Evolutionary conservation across 768 basidiomycete species (phyloP).

Genomic region (Leccinum subgranulosum): DNA sequence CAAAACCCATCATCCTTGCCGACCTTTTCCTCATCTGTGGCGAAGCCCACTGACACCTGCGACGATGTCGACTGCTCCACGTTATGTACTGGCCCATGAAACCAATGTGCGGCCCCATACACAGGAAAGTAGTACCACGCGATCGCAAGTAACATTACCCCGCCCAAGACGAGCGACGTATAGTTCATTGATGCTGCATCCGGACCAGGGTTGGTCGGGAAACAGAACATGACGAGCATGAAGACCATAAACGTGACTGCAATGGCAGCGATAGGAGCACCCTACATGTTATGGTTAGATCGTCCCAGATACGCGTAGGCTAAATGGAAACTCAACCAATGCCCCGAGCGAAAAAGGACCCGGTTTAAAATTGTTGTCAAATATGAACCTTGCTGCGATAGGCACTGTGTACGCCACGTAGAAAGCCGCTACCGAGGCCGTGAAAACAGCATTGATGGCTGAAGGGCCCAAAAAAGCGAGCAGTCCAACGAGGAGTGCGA

Average conservation of each 20-base stretch:
- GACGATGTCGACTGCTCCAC: slow-evolving; percentile 22
- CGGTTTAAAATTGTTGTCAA: slow-evolving; percentile 40
- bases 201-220: slow-evolving; percentile 52
- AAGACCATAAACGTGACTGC: slow-evolving; percentile 64
- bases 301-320: neutral
- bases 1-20: neutral
- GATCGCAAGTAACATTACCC: slow-evolving; percentile 51
- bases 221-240: slow-evolving; percentile 53
- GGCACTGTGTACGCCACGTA: slow-evolving; percentile 46
- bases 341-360: slow-evolving; percentile 45
- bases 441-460: slow-evolving; percentile 57
- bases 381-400: slow-evolving; percentile 46
- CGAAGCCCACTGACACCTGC: neutral
- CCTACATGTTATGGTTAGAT: slow-evolving; percentile 31
- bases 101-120: slow-evolving; percentile 72
- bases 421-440: slow-evolving; percentile 41
- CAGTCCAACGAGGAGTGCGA: slow-evolving; percentile 47
- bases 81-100: slow-evolving; percentile 54
- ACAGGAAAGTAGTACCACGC: slow-evolving; percentile 63
- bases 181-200: slow-evolving; percentile 62
- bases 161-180: slow-evolving; percentile 59
- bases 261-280: slow-evolving; percentile 48
- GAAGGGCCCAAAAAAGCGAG: slow-evolving; percentile 49
- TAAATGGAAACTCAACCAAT: slow-evolving; percentile 28
- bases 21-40: neutral